phyloP scores from a whole-genome alignment of 306 rosid species.

The Trifolium pratense region DNA sequence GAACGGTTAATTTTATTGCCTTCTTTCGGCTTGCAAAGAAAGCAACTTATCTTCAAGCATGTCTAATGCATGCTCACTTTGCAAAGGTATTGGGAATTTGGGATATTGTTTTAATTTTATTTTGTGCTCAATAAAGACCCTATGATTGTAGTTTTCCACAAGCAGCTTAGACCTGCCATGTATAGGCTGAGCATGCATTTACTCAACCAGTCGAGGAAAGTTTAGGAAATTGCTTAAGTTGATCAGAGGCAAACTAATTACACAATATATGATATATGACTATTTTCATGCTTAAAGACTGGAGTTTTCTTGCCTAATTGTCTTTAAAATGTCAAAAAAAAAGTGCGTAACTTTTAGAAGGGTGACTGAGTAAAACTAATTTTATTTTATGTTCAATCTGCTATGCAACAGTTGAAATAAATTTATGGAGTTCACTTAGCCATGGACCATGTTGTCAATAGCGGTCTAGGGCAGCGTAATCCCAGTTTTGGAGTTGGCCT shows the following conservation, averaged over 20 bases:
- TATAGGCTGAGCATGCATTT: slow-evolving; percentile 31
- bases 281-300: slow-evolving; percentile 19
- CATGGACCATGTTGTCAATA: background rate
- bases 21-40: slow-evolving; percentile 89
- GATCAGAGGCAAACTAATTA: slow-evolving; percentile 22
- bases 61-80: slow-evolving; percentile 99
- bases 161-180: slow-evolving; percentile 28
- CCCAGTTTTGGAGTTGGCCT: background rate
- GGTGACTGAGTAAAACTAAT: slow-evolving; percentile 13
- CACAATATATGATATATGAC: slow-evolving; percentile 4
- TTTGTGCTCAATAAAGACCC: slow-evolving; percentile 29
- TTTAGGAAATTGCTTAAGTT: slow-evolving; percentile 38
- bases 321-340: slow-evolving; percentile 1
- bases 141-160: slow-evolving; percentile 32
- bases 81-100: slow-evolving; percentile 93
- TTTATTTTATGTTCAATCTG: too few species aligned
- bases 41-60: slow-evolving; percentile 96
- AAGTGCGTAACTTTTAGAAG: slow-evolving; percentile 28
- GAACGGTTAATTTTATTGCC: slow-evolving; percentile 85
- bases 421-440: slow-evolving; percentile 34
- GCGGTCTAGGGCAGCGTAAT: background rate
- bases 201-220: slow-evolving; percentile 30
- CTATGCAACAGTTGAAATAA: too few species aligned
- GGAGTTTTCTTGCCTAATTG: slow-evolving; percentile 16
- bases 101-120: slow-evolving; percentile 33